Evolutionary conservation across 208 protist species (phyloP).

Genomic region (Wallacemonas sp.): DNA sequence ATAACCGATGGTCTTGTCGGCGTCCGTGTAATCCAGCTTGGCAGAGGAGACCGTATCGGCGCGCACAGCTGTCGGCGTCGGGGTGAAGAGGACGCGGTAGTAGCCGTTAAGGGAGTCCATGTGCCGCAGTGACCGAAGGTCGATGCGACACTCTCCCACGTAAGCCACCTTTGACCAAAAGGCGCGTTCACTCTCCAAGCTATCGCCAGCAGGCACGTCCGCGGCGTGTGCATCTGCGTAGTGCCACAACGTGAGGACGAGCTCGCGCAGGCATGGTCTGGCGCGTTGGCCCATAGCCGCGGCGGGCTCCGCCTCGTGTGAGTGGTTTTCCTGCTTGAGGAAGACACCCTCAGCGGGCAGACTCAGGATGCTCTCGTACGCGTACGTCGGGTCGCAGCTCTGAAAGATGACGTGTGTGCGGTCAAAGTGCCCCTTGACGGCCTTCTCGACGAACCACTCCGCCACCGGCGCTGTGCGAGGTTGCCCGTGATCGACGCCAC

Average conservation of each 20-base stretch:
- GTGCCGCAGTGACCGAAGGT: conserved; percentile 77
- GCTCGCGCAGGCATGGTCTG: conserved; percentile 35
- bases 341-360: conserved; percentile 39
- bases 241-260: conserved; percentile 69
- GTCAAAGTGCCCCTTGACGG: conserved; percentile 63
- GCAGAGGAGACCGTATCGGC: background rate
- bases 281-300: background rate
- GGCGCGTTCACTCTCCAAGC: conserved; percentile 27
- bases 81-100: conserved; percentile 43
- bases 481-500: conserved; percentile 20
- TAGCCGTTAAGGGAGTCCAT: conserved; percentile 66
- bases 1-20: conserved; percentile 57
- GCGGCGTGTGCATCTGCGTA: background rate
- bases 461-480: conserved; percentile 26
- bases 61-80: background rate
- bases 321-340: background rate
- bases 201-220: background rate
- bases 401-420: conserved; percentile 46
- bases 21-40: conserved; percentile 4
- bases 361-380: conserved; percentile 67
- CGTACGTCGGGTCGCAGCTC: conserved; percentile 56
- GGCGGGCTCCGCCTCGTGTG: background rate
- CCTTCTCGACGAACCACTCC: conserved; percentile 68
- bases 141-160: conserved; percentile 67
- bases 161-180: conserved; percentile 67